Conservation (phyloP, 116 monocot genomes). For the Trichopus zeylanicus region DNA sequence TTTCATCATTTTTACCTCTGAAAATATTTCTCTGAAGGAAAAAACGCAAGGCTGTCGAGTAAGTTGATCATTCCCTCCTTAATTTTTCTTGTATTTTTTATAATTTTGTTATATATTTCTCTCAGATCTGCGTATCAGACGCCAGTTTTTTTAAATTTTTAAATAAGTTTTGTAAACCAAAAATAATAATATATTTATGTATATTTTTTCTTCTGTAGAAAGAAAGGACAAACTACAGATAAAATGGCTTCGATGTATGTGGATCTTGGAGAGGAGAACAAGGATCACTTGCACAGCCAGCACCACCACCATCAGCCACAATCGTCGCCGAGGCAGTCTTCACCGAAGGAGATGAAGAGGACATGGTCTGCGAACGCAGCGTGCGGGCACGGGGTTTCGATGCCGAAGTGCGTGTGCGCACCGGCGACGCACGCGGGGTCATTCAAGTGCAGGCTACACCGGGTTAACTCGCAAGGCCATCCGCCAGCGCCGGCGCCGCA, state of each 20-base stretch:
- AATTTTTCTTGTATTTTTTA: too few species aligned
- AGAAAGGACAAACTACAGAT: neutral
- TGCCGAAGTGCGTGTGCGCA: too few species aligned
- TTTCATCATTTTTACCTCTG: neutral
- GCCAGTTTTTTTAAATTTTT: too few species aligned
- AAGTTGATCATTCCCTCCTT: neutral
- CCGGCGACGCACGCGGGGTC: slow-evolving; percentile 24
- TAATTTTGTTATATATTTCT: too few species aligned
- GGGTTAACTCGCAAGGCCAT: slow-evolving; percentile 14
- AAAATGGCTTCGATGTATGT: slow-evolving; percentile 9
- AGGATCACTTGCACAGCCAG: neutral
- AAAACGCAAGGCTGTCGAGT: neutral
- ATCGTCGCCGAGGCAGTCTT: neutral
- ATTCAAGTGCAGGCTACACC: too few species aligned
- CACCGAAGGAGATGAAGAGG: neutral
- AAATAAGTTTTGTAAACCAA: too few species aligned
- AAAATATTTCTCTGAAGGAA: neutral
- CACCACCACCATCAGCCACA: slow-evolving; percentile 8
- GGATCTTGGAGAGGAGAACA: slow-evolving; percentile 2
- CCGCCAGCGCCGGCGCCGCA: slow-evolving; percentile 5
- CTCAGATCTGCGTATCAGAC: too few species aligned
- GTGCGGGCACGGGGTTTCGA: neutral
- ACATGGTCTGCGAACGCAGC: neutral
- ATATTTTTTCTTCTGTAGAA: neutral
- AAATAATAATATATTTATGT: neutral